Evolutionary conservation across 805 yeast genomes (phyloP).

Genomic region (Sporopachydermia lactativora): DNA sequence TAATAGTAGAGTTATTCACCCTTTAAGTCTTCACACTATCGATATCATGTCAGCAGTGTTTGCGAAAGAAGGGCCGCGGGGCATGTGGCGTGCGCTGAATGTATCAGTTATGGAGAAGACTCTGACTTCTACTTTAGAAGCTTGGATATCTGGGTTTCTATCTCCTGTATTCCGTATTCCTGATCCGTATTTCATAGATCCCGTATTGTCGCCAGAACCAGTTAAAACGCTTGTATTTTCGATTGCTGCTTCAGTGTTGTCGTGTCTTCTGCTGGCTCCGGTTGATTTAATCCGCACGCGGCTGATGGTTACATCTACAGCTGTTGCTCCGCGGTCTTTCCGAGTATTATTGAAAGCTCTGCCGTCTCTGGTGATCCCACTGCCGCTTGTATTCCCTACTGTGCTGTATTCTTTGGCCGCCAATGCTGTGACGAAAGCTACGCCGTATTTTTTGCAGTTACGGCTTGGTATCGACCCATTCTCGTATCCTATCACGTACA

Average conservation of each 20-base stretch:
- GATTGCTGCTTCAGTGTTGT: conserved; percentile 53
- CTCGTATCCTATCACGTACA: conserved; percentile 46
- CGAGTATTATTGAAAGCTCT: conserved; percentile 46
- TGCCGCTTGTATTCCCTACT: conserved; percentile 51
- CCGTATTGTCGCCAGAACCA: conserved; percentile 70
- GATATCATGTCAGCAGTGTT: conserved; percentile 51
- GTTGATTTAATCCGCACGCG: conserved; percentile 69
- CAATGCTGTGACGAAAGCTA: conserved; percentile 45
- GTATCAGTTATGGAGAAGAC: conserved; percentile 72
- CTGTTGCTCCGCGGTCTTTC: conserved; percentile 43
- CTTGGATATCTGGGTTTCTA: conserved; percentile 84
- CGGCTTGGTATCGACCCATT: conserved; percentile 52
- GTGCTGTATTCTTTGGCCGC: conserved; percentile 46
- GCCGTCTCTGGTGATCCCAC: conserved; percentile 39
- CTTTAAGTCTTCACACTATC: conserved; percentile 44
- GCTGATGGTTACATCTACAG: conserved; percentile 56
- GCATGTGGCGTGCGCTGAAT: conserved; percentile 60
- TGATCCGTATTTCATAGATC: conserved; percentile 77
- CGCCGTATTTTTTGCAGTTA: conserved; percentile 50
- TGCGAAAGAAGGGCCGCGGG: conserved; percentile 59
- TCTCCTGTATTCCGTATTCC: conserved; percentile 75
- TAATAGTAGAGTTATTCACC: conserved; percentile 27
- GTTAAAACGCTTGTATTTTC: conserved; percentile 51
- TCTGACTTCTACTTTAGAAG: conserved; percentile 60
- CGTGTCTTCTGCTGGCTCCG: conserved; percentile 67